phyloP scores from a whole-genome alignment of 306 rosid genomes.

The Begonia masoniana region DNA sequence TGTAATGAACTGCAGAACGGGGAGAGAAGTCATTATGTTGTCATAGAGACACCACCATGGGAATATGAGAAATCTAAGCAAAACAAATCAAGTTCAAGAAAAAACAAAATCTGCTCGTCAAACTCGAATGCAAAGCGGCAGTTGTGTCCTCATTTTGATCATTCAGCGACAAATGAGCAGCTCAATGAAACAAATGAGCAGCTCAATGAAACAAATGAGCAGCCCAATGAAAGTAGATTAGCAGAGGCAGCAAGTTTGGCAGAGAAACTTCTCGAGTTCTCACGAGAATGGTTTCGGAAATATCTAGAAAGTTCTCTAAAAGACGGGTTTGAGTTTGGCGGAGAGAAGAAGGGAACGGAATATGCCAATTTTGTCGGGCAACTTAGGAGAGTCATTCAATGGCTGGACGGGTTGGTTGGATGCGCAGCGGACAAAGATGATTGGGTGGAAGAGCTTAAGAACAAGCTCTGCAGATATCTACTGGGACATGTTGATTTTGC shows the following conservation, averaged over 20 bases:
- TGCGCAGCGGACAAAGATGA: slow-evolving; percentile 22
- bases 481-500: slow-evolving; percentile 20
- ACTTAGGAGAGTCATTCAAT: slow-evolving; percentile 45
- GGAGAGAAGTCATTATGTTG: slow-evolving; percentile 24
- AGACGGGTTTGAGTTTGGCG: slow-evolving; percentile 26
- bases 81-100: slow-evolving; percentile 21
- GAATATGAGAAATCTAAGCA: slow-evolving; percentile 12
- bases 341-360: slow-evolving; percentile 21
- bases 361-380: slow-evolving; percentile 40
- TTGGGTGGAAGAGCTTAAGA: slow-evolving; percentile 34
- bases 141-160: slow-evolving; percentile 13
- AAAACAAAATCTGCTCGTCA: slow-evolving; percentile 1
- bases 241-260: slow-evolving; percentile 35
- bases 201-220: slow-evolving; percentile 15
- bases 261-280: slow-evolving; percentile 28
- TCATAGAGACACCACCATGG: slow-evolving; percentile 17
- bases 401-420: slow-evolving; percentile 42
- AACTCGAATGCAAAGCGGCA: not conserved
- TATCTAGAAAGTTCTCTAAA: slow-evolving; percentile 42
- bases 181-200: slow-evolving; percentile 24
- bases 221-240: slow-evolving; percentile 21
- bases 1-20: slow-evolving; percentile 17
- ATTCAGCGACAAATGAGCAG: slow-evolving; percentile 1
- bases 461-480: slow-evolving; percentile 39
- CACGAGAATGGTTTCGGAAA: slow-evolving; percentile 53